These are phyloP conservation scores for Acanthamoeba polyphaga DNA, from an alignment of 208 protist species.

Conservation along the genomic window DNA sequence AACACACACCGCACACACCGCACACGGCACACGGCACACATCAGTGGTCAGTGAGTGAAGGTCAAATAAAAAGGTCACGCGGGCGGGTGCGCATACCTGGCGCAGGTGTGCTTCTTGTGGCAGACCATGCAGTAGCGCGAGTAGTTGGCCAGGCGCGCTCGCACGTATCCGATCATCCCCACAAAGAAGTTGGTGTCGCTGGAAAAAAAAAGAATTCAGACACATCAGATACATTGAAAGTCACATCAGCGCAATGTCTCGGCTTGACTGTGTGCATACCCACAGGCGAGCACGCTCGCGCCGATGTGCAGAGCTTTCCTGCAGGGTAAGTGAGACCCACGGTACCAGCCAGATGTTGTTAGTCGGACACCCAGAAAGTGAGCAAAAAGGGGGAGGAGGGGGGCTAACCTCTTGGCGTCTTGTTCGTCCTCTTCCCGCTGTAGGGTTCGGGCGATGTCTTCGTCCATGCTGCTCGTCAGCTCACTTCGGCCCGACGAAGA, in stretches of 20 bases:
- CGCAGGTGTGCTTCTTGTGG: constrained; percentile 58
- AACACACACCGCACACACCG: too few species aligned
- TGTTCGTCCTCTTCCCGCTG: constrained; percentile 1
- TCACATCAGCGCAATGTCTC: background rate
- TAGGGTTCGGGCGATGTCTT: background rate
- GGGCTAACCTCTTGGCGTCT: background rate
- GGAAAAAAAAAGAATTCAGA: background rate
- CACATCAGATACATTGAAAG: background rate
- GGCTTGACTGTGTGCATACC: background rate
- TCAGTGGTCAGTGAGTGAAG: too few species aligned
- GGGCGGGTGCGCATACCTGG: too few species aligned
- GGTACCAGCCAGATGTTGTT: background rate
- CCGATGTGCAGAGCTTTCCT: background rate
- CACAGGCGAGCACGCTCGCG: background rate
- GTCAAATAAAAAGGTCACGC: too few species aligned
- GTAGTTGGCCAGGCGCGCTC: constrained; percentile 21
- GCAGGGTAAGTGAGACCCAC: background rate
- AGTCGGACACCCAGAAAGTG: too few species aligned
- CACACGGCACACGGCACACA: too few species aligned
- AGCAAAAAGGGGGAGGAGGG: too few species aligned
- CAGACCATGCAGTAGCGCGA: constrained; percentile 56
- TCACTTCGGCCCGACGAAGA: background rate
- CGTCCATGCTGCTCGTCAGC: constrained; percentile 14
- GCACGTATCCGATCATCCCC: constrained; percentile 41
- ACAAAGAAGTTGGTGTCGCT: constrained; percentile 44